A percentile compares a stretch with the other conserved stretches of the same genome.
These are phyloP conservation scores for Rhodotorula sp. DNA, from an alignment of 1,284 basidiomycete species.

Conservation along the genomic window DNA sequence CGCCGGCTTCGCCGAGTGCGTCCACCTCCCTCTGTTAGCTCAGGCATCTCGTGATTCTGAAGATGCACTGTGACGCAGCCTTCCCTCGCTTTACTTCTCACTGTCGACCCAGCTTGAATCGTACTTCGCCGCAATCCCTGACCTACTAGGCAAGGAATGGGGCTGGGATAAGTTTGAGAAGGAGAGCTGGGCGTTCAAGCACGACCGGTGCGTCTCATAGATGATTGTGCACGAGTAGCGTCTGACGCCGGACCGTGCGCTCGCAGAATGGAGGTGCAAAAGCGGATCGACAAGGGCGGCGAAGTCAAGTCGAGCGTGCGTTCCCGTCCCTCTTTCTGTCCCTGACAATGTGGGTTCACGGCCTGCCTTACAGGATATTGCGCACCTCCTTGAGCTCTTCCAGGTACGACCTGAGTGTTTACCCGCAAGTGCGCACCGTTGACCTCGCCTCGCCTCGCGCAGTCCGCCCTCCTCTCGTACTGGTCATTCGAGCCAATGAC, in stretches of 20 bases:
- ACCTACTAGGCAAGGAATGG: slow-evolving; percentile 51
- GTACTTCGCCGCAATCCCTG: slow-evolving; percentile 67
- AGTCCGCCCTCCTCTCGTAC: slow-evolving; percentile 6
- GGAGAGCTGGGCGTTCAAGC: slow-evolving; percentile 74
- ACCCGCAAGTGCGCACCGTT: too few species aligned
- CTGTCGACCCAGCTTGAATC: slow-evolving; percentile 73
- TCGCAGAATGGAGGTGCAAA: slow-evolving; percentile 61
- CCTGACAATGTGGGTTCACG: neutral
- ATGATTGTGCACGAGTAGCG: too few species aligned
- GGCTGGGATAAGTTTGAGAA: slow-evolving; percentile 72
- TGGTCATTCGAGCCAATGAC: slow-evolving; percentile 38
- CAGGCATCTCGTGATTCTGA: too few species aligned
- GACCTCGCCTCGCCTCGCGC: neutral
- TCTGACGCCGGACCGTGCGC: neutral
- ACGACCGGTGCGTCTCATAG: slow-evolving; percentile 60
- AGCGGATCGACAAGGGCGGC: slow-evolving; percentile 57
- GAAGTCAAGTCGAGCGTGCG: slow-evolving; percentile 63
- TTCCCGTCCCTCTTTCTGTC: neutral
- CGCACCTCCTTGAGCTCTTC: slow-evolving; percentile 79
- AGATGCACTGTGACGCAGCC: slow-evolving; percentile 22
- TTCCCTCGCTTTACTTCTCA: slow-evolving; percentile 70
- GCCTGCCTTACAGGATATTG: slow-evolving; percentile 58
- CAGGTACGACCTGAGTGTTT: too few species aligned
- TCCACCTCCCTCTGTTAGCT: neutral
- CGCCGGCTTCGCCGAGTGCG: slow-evolving; percentile 70